phyloP scores from a whole-genome alignment of 2,329 filamentous ascomycete species.

The Plenodomus tracheiphilus region DNA sequence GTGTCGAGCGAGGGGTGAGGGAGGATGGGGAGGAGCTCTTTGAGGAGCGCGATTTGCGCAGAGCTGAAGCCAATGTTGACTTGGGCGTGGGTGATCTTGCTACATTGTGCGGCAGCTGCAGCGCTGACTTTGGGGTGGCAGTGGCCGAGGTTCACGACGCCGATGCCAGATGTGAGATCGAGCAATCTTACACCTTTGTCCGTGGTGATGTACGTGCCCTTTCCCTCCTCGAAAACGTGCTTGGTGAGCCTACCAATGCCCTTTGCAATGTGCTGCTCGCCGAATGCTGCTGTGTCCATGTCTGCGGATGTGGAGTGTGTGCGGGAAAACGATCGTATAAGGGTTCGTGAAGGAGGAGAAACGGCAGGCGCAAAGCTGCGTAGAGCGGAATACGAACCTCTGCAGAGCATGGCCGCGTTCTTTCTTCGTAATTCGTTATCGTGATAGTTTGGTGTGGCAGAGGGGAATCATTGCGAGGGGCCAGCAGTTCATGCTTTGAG shows the following conservation, averaged over 20 bases:
- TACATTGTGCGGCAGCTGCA: conserved; percentile 34
- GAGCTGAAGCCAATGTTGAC: conserved; percentile 38
- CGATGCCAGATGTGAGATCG: conserved; percentile 34
- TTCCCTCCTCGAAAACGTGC: conserved; percentile 36
- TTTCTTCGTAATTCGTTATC: conserved; percentile 2
- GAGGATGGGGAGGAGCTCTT: conserved; percentile 33
- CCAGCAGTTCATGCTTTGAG: background rate
- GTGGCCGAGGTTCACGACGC: conserved; percentile 35
- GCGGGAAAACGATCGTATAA: conserved; percentile 21
- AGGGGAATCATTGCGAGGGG: conserved; percentile 1
- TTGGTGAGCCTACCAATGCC: conserved; percentile 37
- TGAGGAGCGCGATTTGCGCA: conserved; percentile 31
- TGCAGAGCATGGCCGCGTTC: conserved; percentile 14
- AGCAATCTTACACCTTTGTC: conserved; percentile 37
- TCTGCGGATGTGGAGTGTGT: conserved; percentile 16
- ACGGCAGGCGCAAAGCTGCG: conserved; percentile 18
- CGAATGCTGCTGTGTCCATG: conserved; percentile 29
- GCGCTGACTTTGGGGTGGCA: conserved; percentile 38
- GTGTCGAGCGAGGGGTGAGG: conserved; percentile 32
- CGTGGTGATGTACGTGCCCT: conserved; percentile 34
- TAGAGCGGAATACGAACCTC: conserved; percentile 11
- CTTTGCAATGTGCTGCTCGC: conserved; percentile 34
- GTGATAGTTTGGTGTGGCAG: background rate
- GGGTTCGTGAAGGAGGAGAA: conserved; percentile 4
- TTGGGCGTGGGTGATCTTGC: conserved; percentile 35